These are phyloP conservation scores for Tylopilus felleus DNA, from an alignment of 768 basidiomycete species.

Conservation along the genomic window DNA sequence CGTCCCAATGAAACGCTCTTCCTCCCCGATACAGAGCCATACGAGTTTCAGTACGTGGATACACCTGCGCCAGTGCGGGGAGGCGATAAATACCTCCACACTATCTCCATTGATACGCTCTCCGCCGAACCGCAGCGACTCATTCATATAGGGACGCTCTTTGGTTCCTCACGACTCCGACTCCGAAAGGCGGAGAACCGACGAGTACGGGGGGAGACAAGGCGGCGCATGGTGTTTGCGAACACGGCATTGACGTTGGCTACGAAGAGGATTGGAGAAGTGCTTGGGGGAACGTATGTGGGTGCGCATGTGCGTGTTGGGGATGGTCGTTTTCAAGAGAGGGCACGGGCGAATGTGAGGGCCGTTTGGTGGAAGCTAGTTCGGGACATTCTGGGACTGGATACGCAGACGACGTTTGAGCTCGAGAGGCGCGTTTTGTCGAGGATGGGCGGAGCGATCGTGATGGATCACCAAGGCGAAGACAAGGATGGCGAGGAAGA, in stretches of 20 bases:
- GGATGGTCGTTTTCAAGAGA: conserved; percentile 57
- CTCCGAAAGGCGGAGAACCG: conserved; percentile 41
- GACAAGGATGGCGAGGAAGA: background rate
- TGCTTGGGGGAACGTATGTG: conserved; percentile 49
- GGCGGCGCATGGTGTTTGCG: conserved; percentile 54
- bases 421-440: conserved; percentile 20
- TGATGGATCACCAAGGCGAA: background rate
- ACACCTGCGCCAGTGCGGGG: conserved; percentile 4
- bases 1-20: conserved; percentile 38
- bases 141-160: conserved; percentile 70
- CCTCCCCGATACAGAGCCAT: conserved; percentile 53
- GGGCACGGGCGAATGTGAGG: conserved; percentile 41
- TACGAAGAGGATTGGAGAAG: conserved; percentile 42
- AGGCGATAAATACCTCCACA: conserved; percentile 10
- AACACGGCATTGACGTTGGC: conserved; percentile 45
- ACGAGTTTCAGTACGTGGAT: conserved; percentile 41
- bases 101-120: conserved; percentile 12
- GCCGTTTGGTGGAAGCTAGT: conserved; percentile 59
- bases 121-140: conserved; percentile 39
- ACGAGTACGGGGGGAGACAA: conserved; percentile 43
- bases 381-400: conserved; percentile 42
- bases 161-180: conserved; percentile 68
- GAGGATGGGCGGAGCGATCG: background rate
- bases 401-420: conserved; percentile 32
- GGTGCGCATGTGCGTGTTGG: conserved; percentile 68